Percentiles rank a stretch among this genome's conserved stretches.
Evolutionary conservation across 1,284 basidiomycete species (phyloP).

Genomic region (Sporisorium sorghi): DNA sequence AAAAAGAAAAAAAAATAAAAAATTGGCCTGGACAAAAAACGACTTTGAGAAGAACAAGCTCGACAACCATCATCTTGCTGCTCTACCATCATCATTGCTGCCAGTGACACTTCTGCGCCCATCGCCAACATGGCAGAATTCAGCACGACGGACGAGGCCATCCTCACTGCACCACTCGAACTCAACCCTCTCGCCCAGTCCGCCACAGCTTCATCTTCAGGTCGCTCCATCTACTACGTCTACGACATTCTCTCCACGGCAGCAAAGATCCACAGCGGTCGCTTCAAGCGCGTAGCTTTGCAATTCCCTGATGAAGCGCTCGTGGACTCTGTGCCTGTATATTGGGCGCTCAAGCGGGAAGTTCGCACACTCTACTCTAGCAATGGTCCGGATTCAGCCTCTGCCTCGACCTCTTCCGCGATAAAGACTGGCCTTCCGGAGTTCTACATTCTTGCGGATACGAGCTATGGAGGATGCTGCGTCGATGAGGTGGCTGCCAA

Average conservation of each 20-base stretch:
- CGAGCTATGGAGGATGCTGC: constrained; percentile 97
- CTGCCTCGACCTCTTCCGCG: constrained; percentile 13
- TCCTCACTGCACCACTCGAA: constrained; percentile 57
- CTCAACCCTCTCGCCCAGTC: constrained; percentile 55
- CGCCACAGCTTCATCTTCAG: constrained; percentile 56
- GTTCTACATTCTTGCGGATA: constrained; percentile 92
- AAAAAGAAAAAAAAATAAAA: too few species aligned
- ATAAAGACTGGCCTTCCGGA: constrained; percentile 9
- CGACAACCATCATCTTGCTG: background rate
- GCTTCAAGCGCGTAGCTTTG: constrained; percentile 74
- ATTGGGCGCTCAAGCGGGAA: constrained; percentile 77
- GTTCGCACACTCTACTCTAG: constrained; percentile 56
- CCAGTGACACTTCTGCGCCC: background rate
- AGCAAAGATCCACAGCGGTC: constrained; percentile 26
- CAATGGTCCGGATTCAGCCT: background rate
- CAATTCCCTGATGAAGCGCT: constrained; percentile 97
- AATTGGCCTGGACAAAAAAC: too few species aligned
- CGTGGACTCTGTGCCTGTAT: constrained; percentile 88
- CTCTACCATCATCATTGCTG: background rate
- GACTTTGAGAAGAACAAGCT: background rate
- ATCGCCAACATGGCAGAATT: constrained; percentile 44
- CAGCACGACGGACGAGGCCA: constrained; percentile 63
- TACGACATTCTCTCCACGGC: constrained; percentile 61
- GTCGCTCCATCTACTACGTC: constrained; percentile 48
- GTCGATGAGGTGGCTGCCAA: constrained; percentile 96